phyloP scores from a whole-genome alignment of 345 rosid genomes.

The Conringia planisiliqua region DNA sequence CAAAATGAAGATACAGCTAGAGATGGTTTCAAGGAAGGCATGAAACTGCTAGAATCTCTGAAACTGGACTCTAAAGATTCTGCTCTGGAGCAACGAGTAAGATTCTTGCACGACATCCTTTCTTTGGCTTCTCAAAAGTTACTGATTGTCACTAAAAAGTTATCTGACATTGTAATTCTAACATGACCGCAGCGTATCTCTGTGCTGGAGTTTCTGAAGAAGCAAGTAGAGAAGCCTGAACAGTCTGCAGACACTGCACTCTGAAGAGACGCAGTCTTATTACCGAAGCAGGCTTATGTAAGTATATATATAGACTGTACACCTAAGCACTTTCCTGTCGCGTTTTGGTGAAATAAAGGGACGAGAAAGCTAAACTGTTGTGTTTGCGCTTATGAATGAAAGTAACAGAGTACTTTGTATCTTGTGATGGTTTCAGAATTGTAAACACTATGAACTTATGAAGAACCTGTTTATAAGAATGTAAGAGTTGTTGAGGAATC shows the following conservation, averaged over 20 bases:
- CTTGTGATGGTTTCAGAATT: slow-evolving; percentile 22
- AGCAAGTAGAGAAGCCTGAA: slow-evolving; percentile 59
- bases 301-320: slow-evolving; percentile 19
- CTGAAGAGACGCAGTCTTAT: slow-evolving; percentile 5
- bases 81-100: slow-evolving; percentile 71
- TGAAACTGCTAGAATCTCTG: slow-evolving; percentile 64
- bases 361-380: slow-evolving; percentile 8
- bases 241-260: slow-evolving; percentile 27
- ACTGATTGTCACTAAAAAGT: neutral
- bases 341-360: slow-evolving; percentile 19
- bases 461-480: slow-evolving; percentile 12
- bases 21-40: slow-evolving; percentile 79
- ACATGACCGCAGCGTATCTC: slow-evolving; percentile 56
- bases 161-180: slow-evolving; percentile 2
- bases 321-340: neutral
- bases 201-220: slow-evolving; percentile 72
- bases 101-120: slow-evolving; percentile 21
- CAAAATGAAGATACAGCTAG: slow-evolving; percentile 65
- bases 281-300: slow-evolving; percentile 3
- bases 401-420: slow-evolving; percentile 22
- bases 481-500: neutral
- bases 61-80: slow-evolving; percentile 64
- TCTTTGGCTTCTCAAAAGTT: neutral
- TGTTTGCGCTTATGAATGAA: neutral
- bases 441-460: neutral